A percentile compares a stretch with the other conserved stretches of the same genome.
phyloP scores from a whole-genome alignment of 768 basidiomycete species.

The Pholiota molesta region DNA sequence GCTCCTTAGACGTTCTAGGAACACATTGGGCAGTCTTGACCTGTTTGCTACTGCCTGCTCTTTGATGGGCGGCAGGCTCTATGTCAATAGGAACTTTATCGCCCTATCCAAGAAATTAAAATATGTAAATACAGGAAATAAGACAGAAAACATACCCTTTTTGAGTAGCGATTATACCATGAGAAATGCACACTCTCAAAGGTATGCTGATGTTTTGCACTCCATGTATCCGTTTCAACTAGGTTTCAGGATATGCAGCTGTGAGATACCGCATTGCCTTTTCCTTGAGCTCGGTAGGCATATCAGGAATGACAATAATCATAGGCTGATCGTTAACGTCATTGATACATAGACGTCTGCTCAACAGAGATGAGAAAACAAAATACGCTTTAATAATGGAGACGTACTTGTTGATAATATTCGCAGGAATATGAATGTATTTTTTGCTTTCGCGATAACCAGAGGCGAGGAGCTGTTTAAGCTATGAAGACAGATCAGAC shows the following conservation, averaged over 20 bases:
- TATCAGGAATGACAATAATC: not conserved
- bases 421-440: not conserved
- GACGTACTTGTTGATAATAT: not conserved
- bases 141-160: not conserved
- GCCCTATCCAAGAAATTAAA: not conserved
- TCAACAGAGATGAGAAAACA: not conserved
- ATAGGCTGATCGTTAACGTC: not conserved
- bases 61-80: not conserved
- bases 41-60: no score
- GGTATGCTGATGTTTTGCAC: not conserved
- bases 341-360: not conserved
- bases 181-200: conserved; percentile 10
- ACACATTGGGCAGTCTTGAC: not conserved
- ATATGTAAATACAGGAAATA: no score
- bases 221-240: not conserved
- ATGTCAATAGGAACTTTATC: not conserved
- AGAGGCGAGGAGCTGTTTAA: not conserved
- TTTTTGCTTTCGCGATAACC: not conserved
- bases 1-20: not conserved
- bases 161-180: conserved; percentile 12
- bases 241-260: not conserved
- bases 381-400: no score
- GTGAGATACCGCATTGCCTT: not conserved
- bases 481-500: not conserved
- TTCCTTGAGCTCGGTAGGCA: not conserved